Evolutionary conservation across 2,329 filamentous ascomycete genomes (phyloP), one percentile per base, ranked within the genome.

Genomic region (Apiospora phragmitis): DNA sequence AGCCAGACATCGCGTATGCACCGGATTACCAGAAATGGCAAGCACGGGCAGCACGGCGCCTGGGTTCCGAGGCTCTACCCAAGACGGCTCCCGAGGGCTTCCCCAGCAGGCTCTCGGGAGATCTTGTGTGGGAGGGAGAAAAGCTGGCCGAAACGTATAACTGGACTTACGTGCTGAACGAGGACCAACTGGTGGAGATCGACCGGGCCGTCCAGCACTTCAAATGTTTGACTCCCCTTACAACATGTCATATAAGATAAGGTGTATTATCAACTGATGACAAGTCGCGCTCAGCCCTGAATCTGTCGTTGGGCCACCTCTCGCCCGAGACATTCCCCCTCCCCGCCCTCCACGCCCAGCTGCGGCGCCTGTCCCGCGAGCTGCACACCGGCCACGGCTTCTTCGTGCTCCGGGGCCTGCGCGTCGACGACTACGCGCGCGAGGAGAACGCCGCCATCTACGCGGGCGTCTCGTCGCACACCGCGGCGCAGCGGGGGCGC

Each of bases 401-500:
- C 80, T 87, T 87, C 66, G 88, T 91, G 1, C 77, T 92, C 21
- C 85, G 88, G 2, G 90, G 90, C 7, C 76, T 92, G 0, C 83
- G 84, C 1, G 85, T 89, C 0, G 82, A 85, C 12, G 80, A 81
- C 4, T 85, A 90, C 75, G 83, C 81, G 0, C 84, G 85, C 24
- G 85, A 90, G 72, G 88, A 91, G 1, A 90, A 89, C 71, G 75
- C 89, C 41, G 85, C 87, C 72, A 86, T 91, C 71, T 91, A 90
- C 74, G 83, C 87, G 2, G 90, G 90, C 0, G 78, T 92, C 1
- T 86, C 89, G 0, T 83, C 87, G 0, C 89, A 92, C 72, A 81
- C 92, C 4, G 90, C 86, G 0, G 77, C 85, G 0, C 77, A 84
- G 41, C 84, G 89, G 6, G 88, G 86, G 0, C 82, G 85, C 0